Evolutionary conservation across 1,284 basidiomycete species (phyloP), one percentile per base, ranked within the genome.

Genomic region (Pseudozyma sp.): DNA sequence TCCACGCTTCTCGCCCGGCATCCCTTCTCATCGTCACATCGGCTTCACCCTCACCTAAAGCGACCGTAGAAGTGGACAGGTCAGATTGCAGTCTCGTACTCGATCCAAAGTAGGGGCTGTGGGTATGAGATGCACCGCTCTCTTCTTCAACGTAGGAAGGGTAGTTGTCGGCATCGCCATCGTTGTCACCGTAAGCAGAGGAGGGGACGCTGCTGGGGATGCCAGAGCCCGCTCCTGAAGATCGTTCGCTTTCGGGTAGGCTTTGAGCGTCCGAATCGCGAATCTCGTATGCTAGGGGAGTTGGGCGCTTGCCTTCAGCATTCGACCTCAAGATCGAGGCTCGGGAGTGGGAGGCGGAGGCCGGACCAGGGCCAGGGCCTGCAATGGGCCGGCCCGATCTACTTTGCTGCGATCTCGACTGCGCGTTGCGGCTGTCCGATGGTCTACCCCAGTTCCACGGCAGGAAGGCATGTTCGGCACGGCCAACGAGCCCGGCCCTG

Each of bases 311-410:
- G 21, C 35, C 50, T n/a, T 61, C 34, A 21, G 35, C 39, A 9
- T 59, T 38, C 12, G 39, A 45, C 42, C 25, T 51, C 43, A 43
- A 39, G 14, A 79, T 53, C 10, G 75, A 77, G 0, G 77, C 65
- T 14, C 77, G 60, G 18, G 70, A 74, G 40, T 79, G 77, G 4
- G 75, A 49, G 31, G 57, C 67, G 25, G 74, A 77, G 5, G 74
- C 71, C 1, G 77, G 77, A 13, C 77, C 76, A 2, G 77, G 77
- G 3, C 77, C 77, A 2, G 77, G 77, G 3, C 76, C 77, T 21
- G 57, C 54, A 13, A 64, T 42, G 5, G 67, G 71, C 19, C 47
- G 49, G 21, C 44, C 47, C 18, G 35, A 31, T 16, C 45, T 49
- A 2, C 42, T 39, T 25, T 59, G 47, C 39, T 52, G 47, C 43